Evolutionary conservation across 768 basidiomycete species (phyloP).

Genomic region (Amanita phalloides): DNA sequence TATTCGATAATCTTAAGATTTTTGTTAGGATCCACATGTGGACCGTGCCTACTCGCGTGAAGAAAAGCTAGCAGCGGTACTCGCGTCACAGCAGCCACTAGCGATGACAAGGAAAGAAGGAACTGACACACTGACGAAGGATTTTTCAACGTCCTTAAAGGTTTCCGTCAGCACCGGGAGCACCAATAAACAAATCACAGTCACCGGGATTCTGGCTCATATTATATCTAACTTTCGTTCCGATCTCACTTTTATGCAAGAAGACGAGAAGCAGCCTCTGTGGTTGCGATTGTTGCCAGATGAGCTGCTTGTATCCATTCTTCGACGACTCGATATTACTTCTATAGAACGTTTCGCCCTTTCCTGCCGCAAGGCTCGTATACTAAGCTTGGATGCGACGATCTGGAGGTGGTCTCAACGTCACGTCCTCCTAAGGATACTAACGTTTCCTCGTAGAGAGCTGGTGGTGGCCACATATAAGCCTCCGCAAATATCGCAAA

Average conservation of each 20-base stretch:
- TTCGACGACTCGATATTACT: conserved; percentile 55
- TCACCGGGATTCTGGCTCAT: conserved; percentile 32
- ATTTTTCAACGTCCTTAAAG: conserved; percentile 15
- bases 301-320: conserved; percentile 60
- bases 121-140: conserved; percentile 16
- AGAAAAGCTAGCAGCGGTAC: conserved; percentile 33
- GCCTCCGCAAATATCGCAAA: conserved; percentile 60
- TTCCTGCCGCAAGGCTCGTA: conserved; percentile 63
- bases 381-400: conserved; percentile 55
- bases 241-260: conserved; percentile 50
- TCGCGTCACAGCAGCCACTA: conserved; percentile 13
- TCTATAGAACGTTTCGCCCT: conserved; percentile 70
- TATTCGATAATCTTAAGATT: neutral
- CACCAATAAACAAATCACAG: conserved; percentile 11
- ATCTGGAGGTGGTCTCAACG: conserved; percentile 60
- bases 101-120: neutral
- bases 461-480: conserved; percentile 58
- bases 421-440: neutral
- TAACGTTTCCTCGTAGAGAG: conserved; percentile 28
- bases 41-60: conserved; percentile 59
- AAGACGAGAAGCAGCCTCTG: conserved; percentile 50
- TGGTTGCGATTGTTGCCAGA: conserved; percentile 57
- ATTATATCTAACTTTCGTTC: conserved; percentile 39
- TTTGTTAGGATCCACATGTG: conserved; percentile 52
- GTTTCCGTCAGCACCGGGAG: conserved; percentile 10